phyloP scores from a whole-genome alignment of 768 basidiomycete genomes.

The Russula lepida region DNA sequence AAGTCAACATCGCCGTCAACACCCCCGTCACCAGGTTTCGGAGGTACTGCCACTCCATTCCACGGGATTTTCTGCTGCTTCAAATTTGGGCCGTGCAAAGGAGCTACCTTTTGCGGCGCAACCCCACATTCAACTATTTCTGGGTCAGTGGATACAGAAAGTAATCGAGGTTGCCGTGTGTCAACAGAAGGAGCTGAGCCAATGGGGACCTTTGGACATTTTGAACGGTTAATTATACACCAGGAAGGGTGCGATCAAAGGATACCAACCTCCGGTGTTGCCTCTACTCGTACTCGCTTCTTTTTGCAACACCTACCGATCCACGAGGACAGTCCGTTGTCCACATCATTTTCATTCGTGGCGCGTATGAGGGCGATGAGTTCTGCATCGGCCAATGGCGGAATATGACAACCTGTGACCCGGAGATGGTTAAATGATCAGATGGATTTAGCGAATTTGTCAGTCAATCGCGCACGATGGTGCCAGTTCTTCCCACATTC shows the following conservation, averaged over 20 bases:
- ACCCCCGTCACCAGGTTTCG: background rate
- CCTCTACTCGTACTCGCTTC: background rate
- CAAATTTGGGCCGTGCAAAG: background rate
- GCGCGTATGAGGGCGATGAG: slow-evolving; percentile 25
- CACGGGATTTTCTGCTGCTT: background rate
- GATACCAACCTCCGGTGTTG: slow-evolving; percentile 12
- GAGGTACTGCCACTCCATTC: background rate
- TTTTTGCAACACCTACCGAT: slow-evolving; percentile 29
- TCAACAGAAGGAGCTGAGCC: background rate
- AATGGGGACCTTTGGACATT: background rate
- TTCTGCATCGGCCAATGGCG: slow-evolving; percentile 25
- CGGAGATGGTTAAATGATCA: background rate
- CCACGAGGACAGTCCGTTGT: slow-evolving; percentile 25
- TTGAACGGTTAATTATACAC: background rate
- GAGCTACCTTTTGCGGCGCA: background rate
- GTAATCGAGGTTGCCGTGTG: background rate
- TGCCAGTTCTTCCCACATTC: slow-evolving; percentile 32
- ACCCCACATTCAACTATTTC: background rate
- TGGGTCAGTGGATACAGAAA: background rate
- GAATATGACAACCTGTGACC: slow-evolving; percentile 28
- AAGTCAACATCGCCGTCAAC: background rate
- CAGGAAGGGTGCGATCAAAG: background rate
- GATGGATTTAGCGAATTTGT: background rate
- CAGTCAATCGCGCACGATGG: slow-evolving; percentile 24
- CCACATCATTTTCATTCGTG: slow-evolving; percentile 23